A percentile compares a stretch with the other conserved stretches of the same genome.
phyloP scores from a whole-genome alignment of 2,329 filamentous ascomycete genomes.

The Balansia obtecta region DNA sequence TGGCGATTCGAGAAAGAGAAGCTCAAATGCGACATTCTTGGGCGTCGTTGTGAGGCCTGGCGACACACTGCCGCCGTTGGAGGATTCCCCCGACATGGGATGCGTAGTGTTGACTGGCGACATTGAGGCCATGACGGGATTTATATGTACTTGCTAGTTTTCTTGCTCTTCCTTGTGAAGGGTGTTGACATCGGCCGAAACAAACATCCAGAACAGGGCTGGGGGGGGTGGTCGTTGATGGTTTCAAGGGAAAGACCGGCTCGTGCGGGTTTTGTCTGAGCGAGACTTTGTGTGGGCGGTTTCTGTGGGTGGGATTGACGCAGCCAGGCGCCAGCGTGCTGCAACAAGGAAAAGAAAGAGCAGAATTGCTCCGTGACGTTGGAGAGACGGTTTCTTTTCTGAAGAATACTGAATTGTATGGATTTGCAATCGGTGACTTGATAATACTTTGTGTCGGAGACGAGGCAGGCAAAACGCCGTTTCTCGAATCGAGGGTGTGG shows the following conservation, averaged over 20 bases:
- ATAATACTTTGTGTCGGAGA: constrained; percentile 6
- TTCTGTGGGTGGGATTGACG: constrained; percentile 4
- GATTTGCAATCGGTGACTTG: not conserved
- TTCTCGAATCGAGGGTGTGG: constrained; percentile 18
- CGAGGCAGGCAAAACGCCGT: constrained; percentile 15
- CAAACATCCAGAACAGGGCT: constrained; percentile 10
- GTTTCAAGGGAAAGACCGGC: constrained; percentile 12
- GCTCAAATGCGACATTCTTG: constrained; percentile 71
- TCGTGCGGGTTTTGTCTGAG: constrained; percentile 21
- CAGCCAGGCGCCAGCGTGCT: constrained; percentile 9
- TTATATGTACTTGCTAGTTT: not conserved
- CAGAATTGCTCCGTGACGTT: not conserved
- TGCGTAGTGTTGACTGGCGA: constrained; percentile 28
- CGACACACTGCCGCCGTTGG: constrained; percentile 31
- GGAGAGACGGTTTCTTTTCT: not conserved
- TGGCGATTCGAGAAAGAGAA: constrained; percentile 55
- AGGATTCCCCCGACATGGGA: constrained; percentile 22
- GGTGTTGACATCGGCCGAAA: constrained; percentile 8
- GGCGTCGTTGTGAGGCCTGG: constrained; percentile 37
- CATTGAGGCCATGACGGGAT: constrained; percentile 30
- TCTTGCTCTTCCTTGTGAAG: not conserved
- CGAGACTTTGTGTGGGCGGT: not conserved
- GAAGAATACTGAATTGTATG: not conserved
- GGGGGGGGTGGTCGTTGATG: constrained; percentile 10
- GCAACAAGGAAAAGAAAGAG: constrained; percentile 8